Conservation (phyloP, 441 rosid species). For the Sinapis alba region DNA sequence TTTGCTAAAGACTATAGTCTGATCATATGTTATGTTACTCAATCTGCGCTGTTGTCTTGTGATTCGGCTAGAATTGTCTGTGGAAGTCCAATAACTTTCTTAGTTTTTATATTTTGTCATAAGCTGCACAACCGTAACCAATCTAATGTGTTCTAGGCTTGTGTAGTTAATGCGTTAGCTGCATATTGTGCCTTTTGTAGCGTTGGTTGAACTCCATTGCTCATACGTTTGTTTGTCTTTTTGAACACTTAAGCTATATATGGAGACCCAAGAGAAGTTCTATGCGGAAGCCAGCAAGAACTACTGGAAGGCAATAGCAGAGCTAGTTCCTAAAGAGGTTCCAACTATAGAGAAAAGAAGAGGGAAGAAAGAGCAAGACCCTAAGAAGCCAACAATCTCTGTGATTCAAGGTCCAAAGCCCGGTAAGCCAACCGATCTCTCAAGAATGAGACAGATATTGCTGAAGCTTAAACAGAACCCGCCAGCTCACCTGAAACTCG, state of each 20-base stretch:
- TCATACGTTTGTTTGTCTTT: slow-evolving; percentile 20
- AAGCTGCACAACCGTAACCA: background rate
- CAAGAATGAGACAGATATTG: slow-evolving; percentile 82
- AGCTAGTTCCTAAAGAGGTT: slow-evolving; percentile 85
- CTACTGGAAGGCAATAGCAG: slow-evolving; percentile 90
- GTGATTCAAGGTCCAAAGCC: slow-evolving; percentile 89
- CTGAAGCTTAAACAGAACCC: slow-evolving; percentile 73
- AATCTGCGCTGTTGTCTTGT: background rate
- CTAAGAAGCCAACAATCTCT: slow-evolving; percentile 62
- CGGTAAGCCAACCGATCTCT: slow-evolving; percentile 83
- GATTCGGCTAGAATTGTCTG: background rate
- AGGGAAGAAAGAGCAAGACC: slow-evolving; percentile 75
- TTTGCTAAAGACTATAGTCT: background rate
- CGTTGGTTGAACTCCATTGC: slow-evolving; percentile 4
- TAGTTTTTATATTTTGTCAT: background rate
- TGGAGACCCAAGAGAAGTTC: slow-evolving; percentile 67
- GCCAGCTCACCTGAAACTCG: slow-evolving; percentile 66
- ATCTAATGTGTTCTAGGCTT: background rate
- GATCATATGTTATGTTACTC: slow-evolving; percentile 19
- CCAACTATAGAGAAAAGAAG: slow-evolving; percentile 66
- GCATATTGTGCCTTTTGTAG: background rate
- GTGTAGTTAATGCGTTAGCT: background rate
- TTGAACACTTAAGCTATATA: slow-evolving; percentile 48
- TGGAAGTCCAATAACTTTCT: slow-evolving; percentile 1
- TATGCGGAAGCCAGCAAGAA: slow-evolving; percentile 72